Conservation (phyloP, 2,329 filamentous ascomycete genomes). For the Didymosphaeria variabile region DNA sequence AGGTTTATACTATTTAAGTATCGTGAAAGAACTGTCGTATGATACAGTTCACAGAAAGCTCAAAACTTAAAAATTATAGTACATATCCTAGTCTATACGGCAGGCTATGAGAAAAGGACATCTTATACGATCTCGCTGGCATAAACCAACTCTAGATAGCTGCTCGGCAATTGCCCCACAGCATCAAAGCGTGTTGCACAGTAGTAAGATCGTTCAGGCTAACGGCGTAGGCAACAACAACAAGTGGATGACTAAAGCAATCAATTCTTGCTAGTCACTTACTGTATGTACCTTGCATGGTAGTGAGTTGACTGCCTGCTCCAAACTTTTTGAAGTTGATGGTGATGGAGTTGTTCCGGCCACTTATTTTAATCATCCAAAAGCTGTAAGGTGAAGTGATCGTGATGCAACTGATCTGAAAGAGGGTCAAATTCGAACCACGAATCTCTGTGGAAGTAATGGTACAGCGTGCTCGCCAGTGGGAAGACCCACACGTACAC, state of each 20-base stretch:
- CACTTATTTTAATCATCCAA: slow-evolving; percentile 11
- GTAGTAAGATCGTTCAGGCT: slow-evolving; percentile 16
- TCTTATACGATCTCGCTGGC: too few species aligned
- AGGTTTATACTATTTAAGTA: too few species aligned
- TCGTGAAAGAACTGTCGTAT: too few species aligned
- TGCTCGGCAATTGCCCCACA: not conserved
- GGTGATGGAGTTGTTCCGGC: not conserved
- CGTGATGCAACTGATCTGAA: slow-evolving; percentile 11
- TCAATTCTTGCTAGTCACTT: not conserved
- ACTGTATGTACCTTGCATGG: slow-evolving; percentile 15
- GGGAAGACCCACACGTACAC: too few species aligned
- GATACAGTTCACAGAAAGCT: too few species aligned
- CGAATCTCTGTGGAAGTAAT: too few species aligned
- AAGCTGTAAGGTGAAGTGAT: slow-evolving; percentile 14
- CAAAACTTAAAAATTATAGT: too few species aligned
- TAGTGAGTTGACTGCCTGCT: slow-evolving; percentile 15
- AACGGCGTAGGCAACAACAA: not conserved
- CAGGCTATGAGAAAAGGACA: too few species aligned
- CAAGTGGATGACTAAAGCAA: too few species aligned
- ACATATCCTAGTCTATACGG: too few species aligned
- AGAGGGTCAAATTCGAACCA: not conserved
- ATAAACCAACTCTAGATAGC: too few species aligned
- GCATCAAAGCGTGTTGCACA: slow-evolving; percentile 16
- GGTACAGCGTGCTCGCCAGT: too few species aligned
- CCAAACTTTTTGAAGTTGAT: not conserved